A percentile compares a stretch with the other conserved stretches of the same genome.
Evolutionary conservation across 768 basidiomycete species (phyloP).

Genomic region (Rossbeevera mucosa): DNA sequence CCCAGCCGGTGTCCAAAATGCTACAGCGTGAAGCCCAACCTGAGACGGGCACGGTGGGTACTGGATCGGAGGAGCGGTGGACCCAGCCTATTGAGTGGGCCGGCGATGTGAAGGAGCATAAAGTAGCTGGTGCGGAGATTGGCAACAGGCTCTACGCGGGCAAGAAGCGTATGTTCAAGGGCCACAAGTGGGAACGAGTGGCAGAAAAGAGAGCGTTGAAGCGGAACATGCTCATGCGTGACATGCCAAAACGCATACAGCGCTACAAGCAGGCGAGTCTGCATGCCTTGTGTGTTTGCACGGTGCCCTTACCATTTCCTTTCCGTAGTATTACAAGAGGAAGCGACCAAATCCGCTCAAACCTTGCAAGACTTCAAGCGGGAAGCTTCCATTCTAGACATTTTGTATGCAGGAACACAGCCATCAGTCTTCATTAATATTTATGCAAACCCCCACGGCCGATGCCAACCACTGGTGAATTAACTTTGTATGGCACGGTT

Average conservation of each 20-base stretch:
- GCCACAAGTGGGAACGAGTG: constrained; percentile 79
- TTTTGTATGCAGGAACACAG: constrained; percentile 4
- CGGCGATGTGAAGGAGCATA: constrained; percentile 36
- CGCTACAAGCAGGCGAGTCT: constrained; percentile 60
- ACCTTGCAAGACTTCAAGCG: constrained; percentile 42
- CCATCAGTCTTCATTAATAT: background rate
- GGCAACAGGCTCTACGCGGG: constrained; percentile 68
- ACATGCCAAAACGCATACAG: constrained; percentile 63
- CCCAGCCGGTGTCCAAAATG: constrained; percentile 6
- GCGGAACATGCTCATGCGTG: constrained; percentile 55
- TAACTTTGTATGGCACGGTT: background rate
- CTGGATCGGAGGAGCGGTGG: constrained; percentile 14
- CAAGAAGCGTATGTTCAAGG: constrained; percentile 88
- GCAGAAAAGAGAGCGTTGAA: constrained; percentile 44
- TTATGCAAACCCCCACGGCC: background rate
- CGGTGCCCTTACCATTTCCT: background rate
- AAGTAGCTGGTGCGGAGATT: constrained; percentile 45
- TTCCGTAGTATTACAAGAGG: constrained; percentile 28
- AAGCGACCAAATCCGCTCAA: constrained; percentile 57
- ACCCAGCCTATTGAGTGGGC: constrained; percentile 37
- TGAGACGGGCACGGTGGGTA: background rate
- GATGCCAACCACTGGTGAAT: background rate
- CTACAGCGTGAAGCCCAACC: background rate
- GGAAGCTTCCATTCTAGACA: constrained; percentile 56
- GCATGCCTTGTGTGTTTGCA: background rate